Evolutionary conservation across 148 eudicot genomes (phyloP), one percentile per base, ranked within the genome.

Genomic region (Vaccinium macrocarpon): DNA sequence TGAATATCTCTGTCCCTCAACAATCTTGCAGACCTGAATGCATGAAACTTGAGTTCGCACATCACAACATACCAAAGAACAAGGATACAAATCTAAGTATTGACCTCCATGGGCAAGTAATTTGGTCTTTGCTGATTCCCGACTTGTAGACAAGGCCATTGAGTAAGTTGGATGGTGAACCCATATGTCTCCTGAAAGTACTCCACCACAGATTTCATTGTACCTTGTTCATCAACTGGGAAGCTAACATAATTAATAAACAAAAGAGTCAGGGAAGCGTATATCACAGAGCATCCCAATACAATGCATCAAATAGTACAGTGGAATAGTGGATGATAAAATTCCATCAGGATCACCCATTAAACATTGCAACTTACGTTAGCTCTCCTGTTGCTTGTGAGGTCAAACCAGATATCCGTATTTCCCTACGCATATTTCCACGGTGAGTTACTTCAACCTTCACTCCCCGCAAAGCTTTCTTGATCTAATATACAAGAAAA

Each of bases 31-130:
- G 11, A 94, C 97, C 95, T 92, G 73, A 49, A 61, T n/a, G 11
- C 35, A 76, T 71, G 35, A 68, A 53, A 21, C 32, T 74, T 80
- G 0, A 80, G 82, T 61, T 79, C 27, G 11, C 66, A 81, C 21
- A 35, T 62, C 53, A 32, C 15, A 48, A 53, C 64, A n/a, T 15
- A 14, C 15, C n/a, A 46, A 66, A 19, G 29, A 25, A 76, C 16
- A 18, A 23, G 71, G 27, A 38, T n/a, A 48, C 23, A 57, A 78
- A 9, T 7, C 2, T 19, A 82, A 57, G 81, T n/a, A 62, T 10
- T 52, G 49, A 94, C 98, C 98, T 95, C 98, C 98, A 95, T 95
- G 13, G 98, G 98, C 84, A 95, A 84, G 88, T 92, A 95, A 89
- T 93, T 93, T 3, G 95, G 93, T 80, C 95, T 91, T 82, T 92